Evolutionary conservation across 805 yeast genomes (phyloP).

Genomic region (Ogataea allantospora): DNA sequence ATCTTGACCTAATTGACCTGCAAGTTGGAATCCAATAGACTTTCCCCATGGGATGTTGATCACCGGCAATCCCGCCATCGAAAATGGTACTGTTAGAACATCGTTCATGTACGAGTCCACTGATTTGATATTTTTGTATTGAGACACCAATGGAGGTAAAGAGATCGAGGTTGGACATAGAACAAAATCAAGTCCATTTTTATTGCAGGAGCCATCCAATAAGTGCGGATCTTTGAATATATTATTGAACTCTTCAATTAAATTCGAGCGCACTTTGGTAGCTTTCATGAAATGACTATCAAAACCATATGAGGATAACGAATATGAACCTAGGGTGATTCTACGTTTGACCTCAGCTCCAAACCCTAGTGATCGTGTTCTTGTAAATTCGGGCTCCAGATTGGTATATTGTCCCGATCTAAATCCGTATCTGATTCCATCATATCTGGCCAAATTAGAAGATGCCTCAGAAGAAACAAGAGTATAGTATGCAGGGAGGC

Average conservation of each 20-base stretch:
- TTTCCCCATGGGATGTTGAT: slow-evolving; percentile 64
- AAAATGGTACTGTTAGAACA: slow-evolving; percentile 83
- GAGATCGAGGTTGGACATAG: slow-evolving; percentile 67
- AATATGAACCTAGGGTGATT: slow-evolving; percentile 81
- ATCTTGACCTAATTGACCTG: slow-evolving; percentile 88
- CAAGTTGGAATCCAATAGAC: slow-evolving; percentile 71
- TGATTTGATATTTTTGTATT: slow-evolving; percentile 31
- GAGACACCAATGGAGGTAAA: slow-evolving; percentile 44
- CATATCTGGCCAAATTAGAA: slow-evolving; percentile 85
- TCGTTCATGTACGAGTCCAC: slow-evolving; percentile 75
- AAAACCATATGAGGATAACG: slow-evolving; percentile 72
- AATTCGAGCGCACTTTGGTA: slow-evolving; percentile 54
- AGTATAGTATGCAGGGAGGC: slow-evolving; percentile 82
- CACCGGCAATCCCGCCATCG: slow-evolving; percentile 89
- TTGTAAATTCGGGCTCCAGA: slow-evolving; percentile 39
- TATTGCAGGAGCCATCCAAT: slow-evolving; percentile 24
- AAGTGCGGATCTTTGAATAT: slow-evolving; percentile 56
- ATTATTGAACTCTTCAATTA: slow-evolving; percentile 64
- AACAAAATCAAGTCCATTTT: slow-evolving; percentile 60
- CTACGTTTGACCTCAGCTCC: slow-evolving; percentile 85
- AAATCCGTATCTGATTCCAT: slow-evolving; percentile 83
- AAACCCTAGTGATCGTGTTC: slow-evolving; percentile 64
- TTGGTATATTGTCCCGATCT: slow-evolving; percentile 38
- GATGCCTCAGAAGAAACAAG: slow-evolving; percentile 92
- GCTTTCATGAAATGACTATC: slow-evolving; percentile 77